phyloP scores from a whole-genome alignment of 1,284 basidiomycete species.

The Moniliella sp. region DNA sequence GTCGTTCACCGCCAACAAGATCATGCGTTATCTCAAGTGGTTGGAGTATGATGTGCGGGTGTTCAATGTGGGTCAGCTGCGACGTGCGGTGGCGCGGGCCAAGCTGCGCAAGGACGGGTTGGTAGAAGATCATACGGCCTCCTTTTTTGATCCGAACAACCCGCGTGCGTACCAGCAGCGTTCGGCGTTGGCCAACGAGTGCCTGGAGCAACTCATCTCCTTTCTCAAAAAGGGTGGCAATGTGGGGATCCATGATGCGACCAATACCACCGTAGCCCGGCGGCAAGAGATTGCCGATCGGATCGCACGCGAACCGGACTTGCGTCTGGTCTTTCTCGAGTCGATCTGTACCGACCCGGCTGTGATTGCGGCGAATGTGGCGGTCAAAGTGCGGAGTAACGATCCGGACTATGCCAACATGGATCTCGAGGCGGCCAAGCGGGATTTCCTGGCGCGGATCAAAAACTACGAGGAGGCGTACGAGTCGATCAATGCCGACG shows the following conservation, averaged over 20 bases:
- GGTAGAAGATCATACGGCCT: slow-evolving; percentile 69
- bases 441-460: slow-evolving; percentile 76
- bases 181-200: slow-evolving; percentile 69
- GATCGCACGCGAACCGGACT: slow-evolving; percentile 70
- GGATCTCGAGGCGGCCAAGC: slow-evolving; percentile 61
- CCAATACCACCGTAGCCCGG: slow-evolving; percentile 62
- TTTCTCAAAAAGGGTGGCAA: slow-evolving; percentile 85
- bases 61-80: slow-evolving; percentile 90
- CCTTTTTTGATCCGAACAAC: slow-evolving; percentile 76
- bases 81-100: slow-evolving; percentile 62
- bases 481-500: slow-evolving; percentile 49
- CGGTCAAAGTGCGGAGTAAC: slow-evolving; percentile 77
- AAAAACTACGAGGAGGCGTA: slow-evolving; percentile 85
- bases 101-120: slow-evolving; percentile 48
- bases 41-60: slow-evolving; percentile 94
- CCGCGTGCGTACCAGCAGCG: slow-evolving; percentile 53
- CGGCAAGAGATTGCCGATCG: slow-evolving; percentile 55
- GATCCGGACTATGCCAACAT: slow-evolving; percentile 91
- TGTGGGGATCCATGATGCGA: slow-evolving; percentile 93
- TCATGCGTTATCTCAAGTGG: slow-evolving; percentile 48
- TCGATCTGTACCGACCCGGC: slow-evolving; percentile 79
- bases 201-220: slow-evolving; percentile 74
- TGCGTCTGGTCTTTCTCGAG: slow-evolving; percentile 79
- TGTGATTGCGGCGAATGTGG: slow-evolving; percentile 81
- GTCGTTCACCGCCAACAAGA: slow-evolving; percentile 29